Evolutionary conservation across 805 yeast genomes (phyloP).

Genomic region (Yarrowia bubula): DNA sequence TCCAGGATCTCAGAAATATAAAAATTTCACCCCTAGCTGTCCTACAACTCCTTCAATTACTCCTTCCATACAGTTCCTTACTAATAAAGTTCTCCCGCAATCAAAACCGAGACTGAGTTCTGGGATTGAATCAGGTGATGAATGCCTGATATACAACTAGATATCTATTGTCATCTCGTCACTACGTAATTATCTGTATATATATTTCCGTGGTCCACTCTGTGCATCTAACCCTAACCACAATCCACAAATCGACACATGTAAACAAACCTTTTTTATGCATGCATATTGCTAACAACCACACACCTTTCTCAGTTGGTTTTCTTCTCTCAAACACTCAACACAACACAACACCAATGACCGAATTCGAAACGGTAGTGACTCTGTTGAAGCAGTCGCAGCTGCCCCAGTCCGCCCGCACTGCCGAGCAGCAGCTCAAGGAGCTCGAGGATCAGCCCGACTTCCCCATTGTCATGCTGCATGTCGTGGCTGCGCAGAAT

Average conservation of each 20-base stretch:
- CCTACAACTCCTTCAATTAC: no score
- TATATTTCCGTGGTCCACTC: background rate
- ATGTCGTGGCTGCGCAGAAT: slow-evolving; percentile 66
- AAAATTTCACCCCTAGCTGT: no score
- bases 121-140: no score
- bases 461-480: slow-evolving; percentile 71
- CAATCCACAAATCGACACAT: slow-evolving; percentile 21
- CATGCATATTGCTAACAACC: background rate
- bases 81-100: no score
- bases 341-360: background rate
- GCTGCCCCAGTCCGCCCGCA: slow-evolving; percentile 13
- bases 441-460: slow-evolving; percentile 65
- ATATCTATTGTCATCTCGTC: no score
- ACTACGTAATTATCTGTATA: no score
- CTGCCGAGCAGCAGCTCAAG: slow-evolving; percentile 58
- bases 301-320: background rate
- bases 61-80: no score
- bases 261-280: slow-evolving; percentile 16
- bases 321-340: background rate
- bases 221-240: slow-evolving; percentile 6
- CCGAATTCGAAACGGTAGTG: slow-evolving; percentile 23
- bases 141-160: no score
- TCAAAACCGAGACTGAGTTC: no score
- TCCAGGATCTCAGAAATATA: no score
- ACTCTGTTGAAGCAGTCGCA: slow-evolving; percentile 22